Percentiles rank a stretch among this genome's conserved stretches.
These are phyloP conservation scores for Isabelozyma heimii DNA, from an alignment of 805 yeast genomes.

Conservation along the genomic window DNA sequence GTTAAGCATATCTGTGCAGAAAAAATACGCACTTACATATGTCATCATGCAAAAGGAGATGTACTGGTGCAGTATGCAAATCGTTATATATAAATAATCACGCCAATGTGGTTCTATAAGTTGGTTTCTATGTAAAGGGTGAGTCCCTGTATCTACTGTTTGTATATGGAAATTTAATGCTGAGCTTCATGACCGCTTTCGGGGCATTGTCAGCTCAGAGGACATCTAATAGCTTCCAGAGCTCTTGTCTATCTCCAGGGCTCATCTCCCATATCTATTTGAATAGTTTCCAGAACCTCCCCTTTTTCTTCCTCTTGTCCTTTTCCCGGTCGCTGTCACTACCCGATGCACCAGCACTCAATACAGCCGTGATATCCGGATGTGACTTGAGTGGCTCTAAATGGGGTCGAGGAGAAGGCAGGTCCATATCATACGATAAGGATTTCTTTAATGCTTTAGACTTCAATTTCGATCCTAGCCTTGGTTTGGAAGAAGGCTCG, in stretches of 20 bases:
- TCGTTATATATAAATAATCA: too few relatives aligned
- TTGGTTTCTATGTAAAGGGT: too few relatives aligned
- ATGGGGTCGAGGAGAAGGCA: slow-evolving; percentile 14
- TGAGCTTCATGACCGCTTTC: too few relatives aligned
- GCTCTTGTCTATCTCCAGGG: neutral
- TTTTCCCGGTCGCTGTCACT: slow-evolving; percentile 1
- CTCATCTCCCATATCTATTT: slow-evolving; percentile 6
- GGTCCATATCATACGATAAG: slow-evolving; percentile 36
- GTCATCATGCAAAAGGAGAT: too few relatives aligned
- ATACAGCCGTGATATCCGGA: slow-evolving; percentile 24
- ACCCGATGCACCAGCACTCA: neutral
- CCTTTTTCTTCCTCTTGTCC: slow-evolving; percentile 17
- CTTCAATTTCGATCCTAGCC: neutral
- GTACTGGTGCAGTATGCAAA: too few relatives aligned
- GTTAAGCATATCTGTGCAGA: too few relatives aligned
- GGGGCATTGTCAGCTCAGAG: too few relatives aligned
- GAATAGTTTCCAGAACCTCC: slow-evolving; percentile 34
- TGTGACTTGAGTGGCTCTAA: slow-evolving; percentile 38
- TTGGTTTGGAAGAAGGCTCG: neutral
- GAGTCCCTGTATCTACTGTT: too few relatives aligned
- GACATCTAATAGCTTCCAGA: too few relatives aligned
- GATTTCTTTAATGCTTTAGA: slow-evolving; percentile 24
- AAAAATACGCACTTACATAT: too few relatives aligned
- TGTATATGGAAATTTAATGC: too few relatives aligned
- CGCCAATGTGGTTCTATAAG: too few relatives aligned